Conservation (phyloP, 805 yeast species). For the Lipomyces yamadae region DNA sequence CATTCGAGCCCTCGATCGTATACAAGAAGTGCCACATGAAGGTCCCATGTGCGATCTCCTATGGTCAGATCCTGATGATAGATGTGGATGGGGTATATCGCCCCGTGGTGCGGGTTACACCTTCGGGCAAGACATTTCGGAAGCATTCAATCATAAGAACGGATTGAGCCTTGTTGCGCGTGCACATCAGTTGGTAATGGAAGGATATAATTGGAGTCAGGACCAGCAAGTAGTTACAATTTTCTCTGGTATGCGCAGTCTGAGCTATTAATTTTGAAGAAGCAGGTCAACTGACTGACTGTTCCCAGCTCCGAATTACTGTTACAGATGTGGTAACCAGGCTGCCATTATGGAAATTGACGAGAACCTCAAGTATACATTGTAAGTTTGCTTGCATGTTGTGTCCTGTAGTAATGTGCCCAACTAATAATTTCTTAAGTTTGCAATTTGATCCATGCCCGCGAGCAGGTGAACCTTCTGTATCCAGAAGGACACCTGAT, state of each 20-base stretch:
- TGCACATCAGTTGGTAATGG: slow-evolving; percentile 98
- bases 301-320: slow-evolving; percentile 88
- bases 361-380: slow-evolving; percentile 83
- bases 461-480: slow-evolving; percentile 97
- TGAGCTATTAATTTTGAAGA: too few species aligned
- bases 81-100: slow-evolving; percentile 87
- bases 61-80: slow-evolving; percentile 90
- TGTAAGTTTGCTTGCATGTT: slow-evolving; percentile 42
- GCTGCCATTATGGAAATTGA: slow-evolving; percentile 87
- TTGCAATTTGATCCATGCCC: slow-evolving; percentile 91
- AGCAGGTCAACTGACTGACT: not conserved
- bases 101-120: slow-evolving; percentile 99
- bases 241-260: slow-evolving; percentile 59
- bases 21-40: slow-evolving; percentile 96
- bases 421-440: slow-evolving; percentile 31
- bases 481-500: slow-evolving; percentile 91
- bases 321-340: slow-evolving; percentile 95
- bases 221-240: slow-evolving; percentile 89
- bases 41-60: slow-evolving; percentile 97
- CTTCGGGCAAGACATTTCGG: slow-evolving; percentile 93
- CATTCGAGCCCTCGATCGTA: slow-evolving; percentile 85
- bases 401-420: not conserved
- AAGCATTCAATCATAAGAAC: slow-evolving; percentile 90
- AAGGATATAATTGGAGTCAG: slow-evolving; percentile 91
- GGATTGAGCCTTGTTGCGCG: slow-evolving; percentile 84